Base-by-base conservation (phyloP, 148 eudicot genomes). In the Beta vulgaris region DNA sequence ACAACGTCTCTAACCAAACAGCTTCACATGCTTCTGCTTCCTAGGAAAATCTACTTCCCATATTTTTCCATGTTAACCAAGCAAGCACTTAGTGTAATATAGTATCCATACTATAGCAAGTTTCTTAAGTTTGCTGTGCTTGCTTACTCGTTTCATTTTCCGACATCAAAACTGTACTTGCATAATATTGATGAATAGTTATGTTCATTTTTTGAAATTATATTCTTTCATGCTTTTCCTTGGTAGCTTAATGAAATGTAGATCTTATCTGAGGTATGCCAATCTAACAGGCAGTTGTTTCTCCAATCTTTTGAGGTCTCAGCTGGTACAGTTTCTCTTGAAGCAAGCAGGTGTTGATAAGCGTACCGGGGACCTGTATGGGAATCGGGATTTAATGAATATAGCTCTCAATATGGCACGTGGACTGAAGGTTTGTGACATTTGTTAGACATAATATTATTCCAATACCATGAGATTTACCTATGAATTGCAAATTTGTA, bases 361-460 rank as follows among this genome's bases (percentile, higher is more conserved):
- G 80, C 82, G 97, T 60, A 91, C 97, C 43, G 97, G 98, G 68
- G 97, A 94, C 84, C 88, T 94, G 58, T 94, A 81, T 78, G 98
- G 98, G 32, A 94, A 94, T 68, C 86, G 97, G 55, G 98, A 94
- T 83, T 82, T 94, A 51, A 67, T 94, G 73, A 94, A 90, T 75
- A 91, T 91, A 78, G 98, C 97, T 49, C 98, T 89, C 75, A 94
- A 90, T 73, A 90, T 94, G 98, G 98, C 98, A 70, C 98, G 97
- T 76, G 98, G 98, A 72, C 88, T 91, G 73, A 91, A 91, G 95
- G 98, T 94, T 72, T 67, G 84, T 68, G 36, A 26, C 18, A 15
- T 54, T 34, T 68, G 6, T 42, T 18, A 26, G 55, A 25, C 54
- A 51, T 13, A 7, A 23, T 58, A 43, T 19, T 54, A 0, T 13